Evolutionary conservation across 306 rosid species (phyloP), one percentile per base, ranked within the genome.

Genomic region (Citrullus mucosospermus): DNA sequence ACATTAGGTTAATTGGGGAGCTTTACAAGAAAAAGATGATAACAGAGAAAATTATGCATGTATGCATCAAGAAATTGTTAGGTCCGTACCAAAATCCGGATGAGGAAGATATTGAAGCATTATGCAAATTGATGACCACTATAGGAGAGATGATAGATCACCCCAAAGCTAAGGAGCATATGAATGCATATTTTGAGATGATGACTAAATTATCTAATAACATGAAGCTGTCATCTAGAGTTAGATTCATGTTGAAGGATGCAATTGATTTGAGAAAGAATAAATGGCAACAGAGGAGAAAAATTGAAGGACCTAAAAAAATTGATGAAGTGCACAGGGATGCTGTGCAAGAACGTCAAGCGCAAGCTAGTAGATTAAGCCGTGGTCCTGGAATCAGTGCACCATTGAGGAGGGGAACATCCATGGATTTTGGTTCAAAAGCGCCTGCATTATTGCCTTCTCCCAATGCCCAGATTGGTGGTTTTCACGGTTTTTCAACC

Each of bases 131-230:
- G 63, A 95, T 95, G 98, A 91, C 98, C 81, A 92, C 99, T 79
- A 92, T 95, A 39, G 99, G 99, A 77, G 97, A 87, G 89, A 92
- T 89, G 85, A 95, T 95, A 59, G 99, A 95, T 82, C 99, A 95
- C 89, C 82, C 88, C 65, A 91, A 83, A 79, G 99, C 98, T 81
- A 95, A 90, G 87, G 93, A 80, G 48, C 86, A 85, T 79, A 92
- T 95, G 81, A 97, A 95, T 90, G 87, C 78, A n/a, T 95, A 95
- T 84, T 95, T 95, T 82, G 92, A 83, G 43, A 85, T 87, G 84
- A 83, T 92, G 93, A 85, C 58, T 77, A 16, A 50, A 32, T 82
- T 92, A 68, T 92, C 99, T 22, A 90, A 78, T 78, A 92, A 92
- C 82, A 87, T 86, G 97, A 91, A 87, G 60, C 80, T 95, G 74